phyloP scores from a whole-genome alignment of 305 asterid genomes.

The Nicotiana rustica region DNA sequence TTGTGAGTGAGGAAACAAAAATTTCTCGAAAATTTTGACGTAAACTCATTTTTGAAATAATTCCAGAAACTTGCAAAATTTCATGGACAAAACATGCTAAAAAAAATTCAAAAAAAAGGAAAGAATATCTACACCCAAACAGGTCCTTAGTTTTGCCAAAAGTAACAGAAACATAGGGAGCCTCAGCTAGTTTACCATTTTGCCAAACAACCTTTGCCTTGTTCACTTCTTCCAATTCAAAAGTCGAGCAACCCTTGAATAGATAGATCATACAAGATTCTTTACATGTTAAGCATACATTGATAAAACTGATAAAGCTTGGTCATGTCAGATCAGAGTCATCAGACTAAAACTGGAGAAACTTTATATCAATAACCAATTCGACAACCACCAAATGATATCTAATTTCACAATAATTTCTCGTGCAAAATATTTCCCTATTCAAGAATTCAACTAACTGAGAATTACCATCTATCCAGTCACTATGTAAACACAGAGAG shows the following conservation, averaged over 20 bases:
- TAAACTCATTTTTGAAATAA: too few species aligned
- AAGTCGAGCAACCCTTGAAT: neutral
- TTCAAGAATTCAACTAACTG: neutral
- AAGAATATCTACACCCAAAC: too few species aligned
- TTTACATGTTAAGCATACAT: neutral
- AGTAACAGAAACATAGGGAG: neutral
- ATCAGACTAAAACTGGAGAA: neutral
- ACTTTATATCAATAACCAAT: neutral
- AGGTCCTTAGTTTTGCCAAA: neutral
- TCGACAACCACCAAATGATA: neutral
- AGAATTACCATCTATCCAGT: conserved; percentile 6
- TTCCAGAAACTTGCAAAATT: too few species aligned
- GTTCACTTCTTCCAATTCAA: neutral
- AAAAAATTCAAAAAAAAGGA: too few species aligned
- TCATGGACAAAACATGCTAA: too few species aligned
- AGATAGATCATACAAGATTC: neutral
- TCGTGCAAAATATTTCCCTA: neutral
- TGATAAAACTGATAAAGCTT: conserved; percentile 7
- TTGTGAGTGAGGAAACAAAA: too few species aligned
- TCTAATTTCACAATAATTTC: neutral
- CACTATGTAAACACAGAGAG: neutral
- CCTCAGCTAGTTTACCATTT: neutral
- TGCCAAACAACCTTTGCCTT: neutral
- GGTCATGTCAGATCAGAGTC: neutral
- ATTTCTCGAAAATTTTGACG: too few species aligned